A percentile compares a stretch with the other conserved stretches of the same genome.
phyloP scores from a whole-genome alignment of 495 filamentous ascomycete genomes.

The Penicillium coprophilum region DNA sequence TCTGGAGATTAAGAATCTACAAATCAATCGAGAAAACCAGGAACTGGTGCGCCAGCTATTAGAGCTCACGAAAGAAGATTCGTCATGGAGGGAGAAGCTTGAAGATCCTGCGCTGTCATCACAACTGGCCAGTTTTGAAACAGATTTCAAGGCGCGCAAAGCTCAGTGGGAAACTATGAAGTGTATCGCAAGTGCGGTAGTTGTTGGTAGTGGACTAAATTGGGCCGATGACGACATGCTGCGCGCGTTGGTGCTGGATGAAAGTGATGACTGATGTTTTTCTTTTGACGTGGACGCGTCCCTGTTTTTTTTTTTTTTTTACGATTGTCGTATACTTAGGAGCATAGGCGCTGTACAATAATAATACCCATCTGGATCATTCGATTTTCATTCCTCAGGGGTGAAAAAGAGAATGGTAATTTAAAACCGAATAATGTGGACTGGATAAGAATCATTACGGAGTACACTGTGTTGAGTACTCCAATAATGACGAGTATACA shows the following conservation, averaged over 20 bases:
- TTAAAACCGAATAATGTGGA: not conserved
- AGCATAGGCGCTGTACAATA: conserved; percentile 10
- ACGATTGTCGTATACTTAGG: not conserved
- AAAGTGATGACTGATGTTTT: conserved; percentile 55
- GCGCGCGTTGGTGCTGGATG: conserved; percentile 71
- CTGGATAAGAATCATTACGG: not conserved
- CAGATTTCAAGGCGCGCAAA: conserved; percentile 54
- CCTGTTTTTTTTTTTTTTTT: not conserved
- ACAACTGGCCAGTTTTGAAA: conserved; percentile 56
- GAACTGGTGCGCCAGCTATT: conserved; percentile 60
- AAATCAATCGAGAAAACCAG: conserved; percentile 57
- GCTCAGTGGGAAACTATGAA: conserved; percentile 73
- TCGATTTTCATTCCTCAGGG: not conserved
- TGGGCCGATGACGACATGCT: conserved; percentile 74
- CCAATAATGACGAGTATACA: not conserved
- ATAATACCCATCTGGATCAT: not conserved
- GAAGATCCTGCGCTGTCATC: conserved; percentile 49
- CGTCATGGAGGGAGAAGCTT: conserved; percentile 51
- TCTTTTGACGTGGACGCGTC: conserved; percentile 8
- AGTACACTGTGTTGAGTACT: not conserved
- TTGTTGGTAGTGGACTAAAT: conserved; percentile 81
- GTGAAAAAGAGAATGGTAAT: not conserved
- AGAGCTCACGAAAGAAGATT: conserved; percentile 56
- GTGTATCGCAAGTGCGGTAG: conserved; percentile 66
- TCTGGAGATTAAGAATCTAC: conserved; percentile 56